A percentile compares a stretch with the other conserved stretches of the same genome.
These are phyloP conservation scores for Colletotrichum acutatum DNA, from an alignment of 2,329 filamentous ascomycete genomes.

Conservation along the genomic window DNA sequence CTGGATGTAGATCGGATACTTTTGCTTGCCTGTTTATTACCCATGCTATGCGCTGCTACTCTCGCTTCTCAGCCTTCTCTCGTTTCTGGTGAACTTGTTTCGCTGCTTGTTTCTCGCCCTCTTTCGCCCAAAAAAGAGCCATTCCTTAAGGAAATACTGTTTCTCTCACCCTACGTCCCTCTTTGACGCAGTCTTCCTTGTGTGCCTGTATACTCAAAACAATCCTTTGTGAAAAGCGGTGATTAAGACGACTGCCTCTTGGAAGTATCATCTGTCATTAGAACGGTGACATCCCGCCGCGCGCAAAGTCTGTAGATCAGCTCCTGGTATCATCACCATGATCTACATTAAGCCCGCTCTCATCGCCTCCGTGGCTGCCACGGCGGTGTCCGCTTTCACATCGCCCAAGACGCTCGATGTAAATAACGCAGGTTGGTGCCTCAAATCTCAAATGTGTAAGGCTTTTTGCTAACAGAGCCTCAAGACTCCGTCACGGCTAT, in stretches of 20 bases:
- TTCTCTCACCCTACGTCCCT: not conserved
- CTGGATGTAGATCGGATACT: not conserved
- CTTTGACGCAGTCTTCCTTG: not conserved
- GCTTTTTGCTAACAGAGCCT: constrained; percentile 32
- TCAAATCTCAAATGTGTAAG: accelerated
- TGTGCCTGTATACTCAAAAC: not conserved
- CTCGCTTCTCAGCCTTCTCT: not conserved
- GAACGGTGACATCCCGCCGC: not conserved
- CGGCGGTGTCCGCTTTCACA: constrained; percentile 40
- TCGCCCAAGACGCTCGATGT: constrained; percentile 54
- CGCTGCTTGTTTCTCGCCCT: not conserved
- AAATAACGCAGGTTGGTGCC: constrained; percentile 45
- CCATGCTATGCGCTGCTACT: not conserved
- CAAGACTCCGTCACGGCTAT: constrained; percentile 71
- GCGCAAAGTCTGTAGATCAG: not conserved
- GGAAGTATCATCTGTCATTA: not conserved
- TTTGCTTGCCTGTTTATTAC: not conserved
- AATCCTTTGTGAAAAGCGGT: not conserved
- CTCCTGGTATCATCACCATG: constrained; percentile 3
- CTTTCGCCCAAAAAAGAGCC: not conserved
- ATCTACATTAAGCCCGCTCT: constrained; percentile 16
- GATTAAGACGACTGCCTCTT: not conserved
- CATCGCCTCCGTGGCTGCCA: constrained; percentile 38
- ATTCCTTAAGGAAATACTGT: not conserved
- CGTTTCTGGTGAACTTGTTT: not conserved